A percentile compares a stretch with the other conserved stretches of the same genome.
Evolutionary conservation across 306 rosid species (phyloP).

Genomic region (Leucaena leucocephala): DNA sequence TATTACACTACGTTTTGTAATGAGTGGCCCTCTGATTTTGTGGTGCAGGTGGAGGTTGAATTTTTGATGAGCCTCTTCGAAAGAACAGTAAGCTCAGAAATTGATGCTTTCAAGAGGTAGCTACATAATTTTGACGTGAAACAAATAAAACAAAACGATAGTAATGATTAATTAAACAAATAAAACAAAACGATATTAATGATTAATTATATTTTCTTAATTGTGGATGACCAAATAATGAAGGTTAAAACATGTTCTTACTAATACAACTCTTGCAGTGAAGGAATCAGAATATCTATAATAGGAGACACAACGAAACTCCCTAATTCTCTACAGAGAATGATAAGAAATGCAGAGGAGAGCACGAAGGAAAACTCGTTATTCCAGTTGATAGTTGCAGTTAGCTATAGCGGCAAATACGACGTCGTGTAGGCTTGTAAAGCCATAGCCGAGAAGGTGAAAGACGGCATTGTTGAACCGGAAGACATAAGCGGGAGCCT

Average conservation of each 20-base stretch:
- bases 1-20: too few relatives aligned
- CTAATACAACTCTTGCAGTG: slow-evolving; percentile 37
- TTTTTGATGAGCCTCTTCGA: slow-evolving; percentile 66
- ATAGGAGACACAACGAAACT: slow-evolving; percentile 79
- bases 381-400: slow-evolving; percentile 71
- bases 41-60: slow-evolving; percentile 65
- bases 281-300: slow-evolving; percentile 58
- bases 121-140: too few relatives aligned
- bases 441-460: slow-evolving; percentile 58
- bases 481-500: slow-evolving; percentile 61
- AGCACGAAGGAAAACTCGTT: slow-evolving; percentile 46
- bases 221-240: not conserved
- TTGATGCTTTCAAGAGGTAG: slow-evolving; percentile 53
- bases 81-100: slow-evolving; percentile 43
- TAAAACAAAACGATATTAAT: too few relatives aligned
- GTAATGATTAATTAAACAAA: not conserved
- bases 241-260: too few relatives aligned
- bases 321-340: slow-evolving; percentile 41
- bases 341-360: slow-evolving; percentile 52
- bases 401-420: slow-evolving; percentile 77
- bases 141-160: not conserved
- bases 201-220: not conserved
- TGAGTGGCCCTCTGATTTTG: not conserved
- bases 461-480: slow-evolving; percentile 46
- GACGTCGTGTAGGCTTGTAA: slow-evolving; percentile 83